A percentile compares a stretch with the other conserved stretches of the same genome.
Conservation (phyloP, 2,329 filamentous ascomycete species). For the Diplodia seriata region DNA sequence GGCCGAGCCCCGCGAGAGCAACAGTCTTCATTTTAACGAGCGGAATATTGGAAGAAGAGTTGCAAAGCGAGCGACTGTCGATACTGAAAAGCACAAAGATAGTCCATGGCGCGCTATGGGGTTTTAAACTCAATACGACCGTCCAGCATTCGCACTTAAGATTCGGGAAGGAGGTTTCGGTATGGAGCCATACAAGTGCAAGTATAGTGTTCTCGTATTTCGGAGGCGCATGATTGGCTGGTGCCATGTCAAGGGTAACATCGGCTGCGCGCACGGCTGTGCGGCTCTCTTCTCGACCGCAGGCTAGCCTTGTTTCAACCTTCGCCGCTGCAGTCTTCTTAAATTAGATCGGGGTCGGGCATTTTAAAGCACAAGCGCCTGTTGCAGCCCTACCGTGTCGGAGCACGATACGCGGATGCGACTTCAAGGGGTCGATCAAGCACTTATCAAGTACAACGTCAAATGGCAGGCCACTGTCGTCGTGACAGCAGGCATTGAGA, state of each 20-base stretch:
- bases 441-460: neutral
- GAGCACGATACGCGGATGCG: neutral
- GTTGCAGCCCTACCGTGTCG: neutral
- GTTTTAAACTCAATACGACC: neutral
- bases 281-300: neutral
- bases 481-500: no score
- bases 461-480: neutral
- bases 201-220: slow-evolving; percentile 19
- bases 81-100: neutral
- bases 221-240: neutral
- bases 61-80: slow-evolving; percentile 6
- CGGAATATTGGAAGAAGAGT: neutral
- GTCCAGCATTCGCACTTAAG: neutral
- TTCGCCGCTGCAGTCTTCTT: neutral
- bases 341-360: neutral
- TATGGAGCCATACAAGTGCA: slow-evolving; percentile 4
- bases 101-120: neutral
- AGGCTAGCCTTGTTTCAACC: neutral
- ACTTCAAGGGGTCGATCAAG: neutral
- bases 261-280: neutral
- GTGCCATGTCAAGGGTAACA: neutral
- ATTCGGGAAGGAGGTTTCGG: slow-evolving; percentile 19
- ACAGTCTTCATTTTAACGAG: slow-evolving; percentile 25
- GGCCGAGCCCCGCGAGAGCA: slow-evolving; percentile 3
- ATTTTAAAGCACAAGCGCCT: neutral